Evolutionary conservation across 768 basidiomycete genomes (phyloP), one percentile per base, ranked within the genome.

Genomic region (Russula dissimulans): DNA sequence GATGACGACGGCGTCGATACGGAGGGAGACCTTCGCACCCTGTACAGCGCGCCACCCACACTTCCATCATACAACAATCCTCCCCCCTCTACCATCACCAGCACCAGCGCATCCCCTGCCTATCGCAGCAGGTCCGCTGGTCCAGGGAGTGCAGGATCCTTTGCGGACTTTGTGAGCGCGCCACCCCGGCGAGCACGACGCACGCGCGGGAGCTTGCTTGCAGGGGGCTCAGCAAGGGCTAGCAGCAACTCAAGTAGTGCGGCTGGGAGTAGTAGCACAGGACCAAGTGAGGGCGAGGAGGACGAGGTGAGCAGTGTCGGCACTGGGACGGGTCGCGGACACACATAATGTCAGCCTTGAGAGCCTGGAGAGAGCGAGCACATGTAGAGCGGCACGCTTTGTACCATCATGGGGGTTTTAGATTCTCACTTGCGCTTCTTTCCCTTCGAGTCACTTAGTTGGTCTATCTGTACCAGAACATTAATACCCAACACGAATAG

Each of bases 101-200:
- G 36, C 18, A 36, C 6, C 38, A 32, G 46, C 29, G 7, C 57
- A 51, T 54, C 56, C 18, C 38, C 65, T 32, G 12, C 54, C 50
- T 60, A 69, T 50, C 71, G n/a, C 69, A 66, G 80, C 79, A 32
- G 57, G 22, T 18, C 32, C 10, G 43, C 36, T 2, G 70, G 80
- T 38, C 75, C 84, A 6, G 80, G 79, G 31, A 61, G 60, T 29
- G 10, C 53, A 6, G 61, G 64, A 22, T 59, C 64, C 67, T 79
- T 86, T 69, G 77, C 83, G 7, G 85, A 87, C 68, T 85, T 86
- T 67, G 79, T 84, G 54, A 79, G 77, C 66, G 81, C 81, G 0
- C 83, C 85, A 38, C 6, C 76, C 65, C 43, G 69, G 67, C 54
- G 48, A 39, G 1, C 58, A 62, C 54, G 66, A 55, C 54, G 44